These are phyloP conservation scores for Kodamaea fukazawae DNA, from an alignment of 805 yeast genomes.

Conservation along the genomic window DNA sequence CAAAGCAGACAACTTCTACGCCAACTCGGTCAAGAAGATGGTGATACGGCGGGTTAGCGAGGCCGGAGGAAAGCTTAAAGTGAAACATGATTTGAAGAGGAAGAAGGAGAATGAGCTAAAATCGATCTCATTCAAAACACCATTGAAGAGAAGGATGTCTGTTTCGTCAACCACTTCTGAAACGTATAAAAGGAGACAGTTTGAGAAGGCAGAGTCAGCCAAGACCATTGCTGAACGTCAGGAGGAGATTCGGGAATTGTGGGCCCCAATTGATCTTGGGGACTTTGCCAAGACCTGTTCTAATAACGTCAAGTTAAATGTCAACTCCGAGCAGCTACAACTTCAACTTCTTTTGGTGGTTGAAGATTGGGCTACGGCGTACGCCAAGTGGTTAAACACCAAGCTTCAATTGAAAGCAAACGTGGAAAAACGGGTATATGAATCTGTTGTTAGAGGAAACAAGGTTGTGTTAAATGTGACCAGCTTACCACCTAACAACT, in stretches of 20 bases:
- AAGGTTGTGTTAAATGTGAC: constrained; percentile 32
- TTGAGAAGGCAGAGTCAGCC: constrained; percentile 10
- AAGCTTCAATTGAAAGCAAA: constrained; percentile 41
- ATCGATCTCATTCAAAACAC: constrained; percentile 20
- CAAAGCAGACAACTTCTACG: constrained; percentile 44
- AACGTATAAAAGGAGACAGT: constrained; percentile 14
- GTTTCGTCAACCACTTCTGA: constrained; percentile 8
- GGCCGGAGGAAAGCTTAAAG: constrained; percentile 21
- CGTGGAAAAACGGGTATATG: constrained; percentile 24
- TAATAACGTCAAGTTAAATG: constrained; percentile 22
- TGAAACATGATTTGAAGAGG: constrained; percentile 25
- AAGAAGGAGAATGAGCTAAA: constrained; percentile 34
- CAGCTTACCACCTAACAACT: constrained; percentile 40
- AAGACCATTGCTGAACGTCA: constrained; percentile 25
- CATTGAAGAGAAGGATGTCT: constrained; percentile 19
- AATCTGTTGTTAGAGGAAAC: constrained; percentile 21
- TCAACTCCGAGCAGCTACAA: constrained; percentile 19
- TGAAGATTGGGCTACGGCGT: constrained; percentile 46
- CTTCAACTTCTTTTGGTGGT: constrained; percentile 43
- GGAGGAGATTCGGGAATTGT: constrained; percentile 36
- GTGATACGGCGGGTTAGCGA: constrained; percentile 30
- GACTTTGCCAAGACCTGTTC: constrained; percentile 30
- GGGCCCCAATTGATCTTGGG: constrained; percentile 48
- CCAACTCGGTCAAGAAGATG: constrained; percentile 26
- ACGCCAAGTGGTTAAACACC: constrained; percentile 49